Evolutionary conservation across 352 stramenopile genomes (phyloP).

Genomic region (Phytophthora meadii): DNA sequence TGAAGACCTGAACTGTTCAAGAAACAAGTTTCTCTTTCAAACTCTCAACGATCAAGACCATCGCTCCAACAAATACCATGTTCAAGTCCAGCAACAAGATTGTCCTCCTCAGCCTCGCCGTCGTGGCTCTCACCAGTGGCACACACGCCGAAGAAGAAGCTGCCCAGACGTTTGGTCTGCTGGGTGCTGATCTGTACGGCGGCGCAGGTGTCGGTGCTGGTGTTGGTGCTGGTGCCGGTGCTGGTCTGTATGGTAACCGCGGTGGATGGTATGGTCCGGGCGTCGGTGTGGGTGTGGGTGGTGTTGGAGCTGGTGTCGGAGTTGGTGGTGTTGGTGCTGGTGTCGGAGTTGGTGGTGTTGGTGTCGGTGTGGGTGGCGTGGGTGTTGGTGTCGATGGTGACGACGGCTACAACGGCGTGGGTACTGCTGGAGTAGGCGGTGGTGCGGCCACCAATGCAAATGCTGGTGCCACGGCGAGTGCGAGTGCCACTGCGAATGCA

Average conservation of each 20-base stretch:
- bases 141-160: conserved; percentile 10
- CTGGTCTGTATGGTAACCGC: not conserved
- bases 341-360: not conserved
- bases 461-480: conserved; percentile 4
- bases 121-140: not conserved
- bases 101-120: conserved; percentile 7
- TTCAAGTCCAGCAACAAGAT: conserved; percentile 10
- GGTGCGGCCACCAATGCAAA: conserved; percentile 16
- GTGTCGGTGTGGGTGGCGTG: not conserved
- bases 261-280: not conserved
- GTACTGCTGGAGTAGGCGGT: not conserved
- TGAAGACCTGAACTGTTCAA: not conserved
- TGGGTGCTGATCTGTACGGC: conserved; percentile 4
- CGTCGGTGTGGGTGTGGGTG: not conserved
- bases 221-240: not conserved
- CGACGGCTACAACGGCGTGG: conserved; percentile 2
- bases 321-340: conserved; percentile 2
- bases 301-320: not conserved
- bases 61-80: conserved; percentile 2
- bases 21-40: not conserved
- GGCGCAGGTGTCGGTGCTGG: conserved; percentile 1
- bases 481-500: conserved; percentile 1
- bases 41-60: not conserved
- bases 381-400: conserved; percentile 1
- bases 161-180: conserved; percentile 15